A percentile compares a stretch with the other conserved stretches of the same genome.
These are phyloP conservation scores for Trichosanthes truncata DNA, from an alignment of 306 rosid genomes.

Conservation along the genomic window DNA sequence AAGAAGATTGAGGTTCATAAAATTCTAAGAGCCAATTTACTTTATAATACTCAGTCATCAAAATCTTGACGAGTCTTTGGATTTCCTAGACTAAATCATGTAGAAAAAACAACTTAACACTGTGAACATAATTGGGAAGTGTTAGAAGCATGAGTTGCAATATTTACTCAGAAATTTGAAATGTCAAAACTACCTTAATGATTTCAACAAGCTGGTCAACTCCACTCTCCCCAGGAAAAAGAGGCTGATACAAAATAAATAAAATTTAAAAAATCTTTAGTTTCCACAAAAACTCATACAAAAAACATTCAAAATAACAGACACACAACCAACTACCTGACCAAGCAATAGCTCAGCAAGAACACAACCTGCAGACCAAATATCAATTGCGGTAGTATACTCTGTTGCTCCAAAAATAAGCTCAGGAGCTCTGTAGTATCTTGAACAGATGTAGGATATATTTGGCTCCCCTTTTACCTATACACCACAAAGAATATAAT, in stretches of 20 bases:
- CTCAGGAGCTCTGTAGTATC: slow-evolving; percentile 96
- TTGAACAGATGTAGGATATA: slow-evolving; percentile 89
- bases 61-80: not conserved
- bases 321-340: slow-evolving; percentile 46
- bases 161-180: not conserved
- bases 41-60: not conserved
- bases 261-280: not conserved
- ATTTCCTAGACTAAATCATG: not conserved
- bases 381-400: slow-evolving; percentile 83
- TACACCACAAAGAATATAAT: slow-evolving; percentile 13
- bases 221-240: slow-evolving; percentile 97
- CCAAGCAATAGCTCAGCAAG: slow-evolving; percentile 94
- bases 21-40: not conserved
- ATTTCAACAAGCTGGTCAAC: slow-evolving; percentile 98
- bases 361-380: slow-evolving; percentile 97
- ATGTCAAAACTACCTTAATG: slow-evolving; percentile 56
- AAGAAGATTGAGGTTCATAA: not conserved
- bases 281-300: not conserved
- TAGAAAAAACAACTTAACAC: not conserved
- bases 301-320: slow-evolving; percentile 1
- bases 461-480: slow-evolving; percentile 98
- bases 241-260: slow-evolving; percentile 42
- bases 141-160: not conserved
- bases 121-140: not conserved
- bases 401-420: slow-evolving; percentile 99